Evolutionary conservation across 345 rosid genomes (phyloP).

Genomic region (Cardamine chenopodiifolia): DNA sequence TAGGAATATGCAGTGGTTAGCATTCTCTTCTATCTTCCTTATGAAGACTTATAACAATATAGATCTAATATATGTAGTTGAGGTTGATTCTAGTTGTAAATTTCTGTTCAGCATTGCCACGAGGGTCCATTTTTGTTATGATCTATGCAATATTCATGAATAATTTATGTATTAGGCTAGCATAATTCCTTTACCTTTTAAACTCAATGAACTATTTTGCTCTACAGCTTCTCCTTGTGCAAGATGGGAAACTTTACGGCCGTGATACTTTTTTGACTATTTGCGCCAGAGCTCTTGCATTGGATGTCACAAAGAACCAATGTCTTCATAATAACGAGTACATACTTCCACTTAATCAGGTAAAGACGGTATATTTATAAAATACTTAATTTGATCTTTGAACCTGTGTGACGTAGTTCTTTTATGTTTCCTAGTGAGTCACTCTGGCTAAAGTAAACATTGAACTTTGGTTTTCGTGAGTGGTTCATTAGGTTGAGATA

Average conservation of each 20-base stretch:
- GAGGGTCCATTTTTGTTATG: slow-evolving; percentile 12
- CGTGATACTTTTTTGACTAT: slow-evolving; percentile 73
- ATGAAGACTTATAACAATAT: background rate
- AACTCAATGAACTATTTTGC: slow-evolving; percentile 19
- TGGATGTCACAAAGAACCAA: slow-evolving; percentile 69
- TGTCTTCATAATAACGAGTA: slow-evolving; percentile 72
- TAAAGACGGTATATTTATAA: slow-evolving; percentile 30
- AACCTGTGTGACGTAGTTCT: slow-evolving; percentile 14
- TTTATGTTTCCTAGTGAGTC: slow-evolving; percentile 15
- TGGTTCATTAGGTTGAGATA: slow-evolving; percentile 1
- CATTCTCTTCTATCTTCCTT: background rate
- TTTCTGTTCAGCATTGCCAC: slow-evolving; percentile 7
- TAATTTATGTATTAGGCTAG: slow-evolving; percentile 10
- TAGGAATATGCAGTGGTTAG: background rate
- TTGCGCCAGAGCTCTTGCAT: slow-evolving; percentile 65
- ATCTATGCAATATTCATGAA: background rate
- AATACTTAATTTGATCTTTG: background rate
- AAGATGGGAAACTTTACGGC: slow-evolving; percentile 96
- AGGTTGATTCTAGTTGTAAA: slow-evolving; percentile 20
- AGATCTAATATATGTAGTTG: slow-evolving; percentile 11
- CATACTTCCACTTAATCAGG: slow-evolving; percentile 79
- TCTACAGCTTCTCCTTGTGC: slow-evolving; percentile 84
- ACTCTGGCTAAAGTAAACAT: slow-evolving; percentile 3
- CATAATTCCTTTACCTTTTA: slow-evolving; percentile 10
- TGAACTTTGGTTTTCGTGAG: slow-evolving; percentile 12